Conservation (phyloP, 192 early-diverging fungal species). For the Gryganskiella cystojenkinii region DNA sequence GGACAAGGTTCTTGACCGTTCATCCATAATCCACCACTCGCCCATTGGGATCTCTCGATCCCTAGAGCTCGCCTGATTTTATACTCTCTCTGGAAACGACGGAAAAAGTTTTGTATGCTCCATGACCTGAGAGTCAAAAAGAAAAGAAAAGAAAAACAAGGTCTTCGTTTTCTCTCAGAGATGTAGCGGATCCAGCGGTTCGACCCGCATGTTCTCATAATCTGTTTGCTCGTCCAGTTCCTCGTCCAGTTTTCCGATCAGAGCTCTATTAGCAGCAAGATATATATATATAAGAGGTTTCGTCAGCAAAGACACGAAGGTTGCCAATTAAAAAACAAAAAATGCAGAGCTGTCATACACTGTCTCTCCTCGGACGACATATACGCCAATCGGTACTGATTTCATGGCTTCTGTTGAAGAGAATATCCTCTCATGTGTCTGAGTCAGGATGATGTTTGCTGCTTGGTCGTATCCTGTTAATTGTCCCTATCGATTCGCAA, state of each 20-base stretch:
- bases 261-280: conserved; percentile 13
- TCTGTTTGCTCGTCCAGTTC: conserved; percentile 42
- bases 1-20: conserved; percentile 9
- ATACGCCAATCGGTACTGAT: conserved; percentile 48
- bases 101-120: background rate
- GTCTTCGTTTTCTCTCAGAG: conserved; percentile 5
- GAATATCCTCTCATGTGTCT: conserved; percentile 47
- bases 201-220: conserved; percentile 39
- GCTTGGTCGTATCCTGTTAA: conserved; percentile 43
- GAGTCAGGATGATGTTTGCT: conserved; percentile 40
- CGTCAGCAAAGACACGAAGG: background rate
- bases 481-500: conserved; percentile 32
- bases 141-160: background rate
- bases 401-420: conserved; percentile 38
- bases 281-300: background rate
- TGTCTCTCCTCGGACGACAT: conserved; percentile 44
- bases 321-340: background rate
- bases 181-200: conserved; percentile 34
- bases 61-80: too few relatives aligned
- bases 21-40: background rate
- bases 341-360: conserved; percentile 16
- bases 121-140: background rate
- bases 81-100: too few relatives aligned
- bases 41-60: background rate
- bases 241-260: conserved; percentile 43